These are phyloP conservation scores for Diaporthe sp. DNA, from an alignment of 2,329 filamentous ascomycete species.

Conservation along the genomic window DNA sequence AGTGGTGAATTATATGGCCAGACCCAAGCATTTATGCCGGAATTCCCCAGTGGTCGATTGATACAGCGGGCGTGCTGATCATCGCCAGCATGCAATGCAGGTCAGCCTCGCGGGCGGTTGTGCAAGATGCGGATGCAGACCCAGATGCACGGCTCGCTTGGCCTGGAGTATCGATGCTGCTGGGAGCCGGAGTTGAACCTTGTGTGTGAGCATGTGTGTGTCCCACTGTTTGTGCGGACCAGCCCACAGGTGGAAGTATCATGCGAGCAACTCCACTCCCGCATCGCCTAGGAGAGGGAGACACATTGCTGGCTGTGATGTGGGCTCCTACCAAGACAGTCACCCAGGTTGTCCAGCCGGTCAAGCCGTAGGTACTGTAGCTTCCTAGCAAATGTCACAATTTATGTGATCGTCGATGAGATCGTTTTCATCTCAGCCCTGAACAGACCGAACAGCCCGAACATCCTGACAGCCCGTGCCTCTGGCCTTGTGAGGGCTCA, in stretches of 20 bases:
- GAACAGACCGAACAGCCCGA: background rate
- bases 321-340: background rate
- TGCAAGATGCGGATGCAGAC: conserved; percentile 6
- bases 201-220: background rate
- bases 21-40: background rate
- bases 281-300: background rate
- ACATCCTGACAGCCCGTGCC: background rate
- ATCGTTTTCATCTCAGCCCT: background rate
- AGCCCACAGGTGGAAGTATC: conserved; percentile 20
- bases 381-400: background rate
- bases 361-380: no score
- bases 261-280: conserved; percentile 17
- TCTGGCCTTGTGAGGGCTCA: background rate
- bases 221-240: conserved; percentile 12
- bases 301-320: background rate
- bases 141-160: conserved; percentile 7
- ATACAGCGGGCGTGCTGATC: background rate
- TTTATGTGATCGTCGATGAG: background rate
- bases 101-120: conserved; percentile 12
- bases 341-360: no score
- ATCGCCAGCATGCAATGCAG: conserved; percentile 1
- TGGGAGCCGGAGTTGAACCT: conserved; percentile 17
- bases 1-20: background rate
- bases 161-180: conserved; percentile 1
- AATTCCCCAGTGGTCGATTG: background rate